Conservation (phyloP, 495 filamentous ascomycete genomes). For the Sporormia fimetaria region DNA sequence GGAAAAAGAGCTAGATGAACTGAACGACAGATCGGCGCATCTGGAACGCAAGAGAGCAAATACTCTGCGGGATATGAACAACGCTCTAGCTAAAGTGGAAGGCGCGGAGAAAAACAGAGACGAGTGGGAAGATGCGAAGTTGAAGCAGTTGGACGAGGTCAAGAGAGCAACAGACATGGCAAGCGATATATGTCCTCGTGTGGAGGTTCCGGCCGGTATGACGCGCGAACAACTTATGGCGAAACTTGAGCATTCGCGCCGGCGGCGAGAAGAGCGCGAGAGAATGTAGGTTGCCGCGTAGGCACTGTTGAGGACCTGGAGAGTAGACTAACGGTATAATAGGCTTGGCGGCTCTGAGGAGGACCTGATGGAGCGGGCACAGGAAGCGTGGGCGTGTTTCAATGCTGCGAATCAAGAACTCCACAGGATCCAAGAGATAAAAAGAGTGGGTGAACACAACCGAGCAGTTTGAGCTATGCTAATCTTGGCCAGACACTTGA, state of each 20-base stretch:
- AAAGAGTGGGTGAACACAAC: slow-evolving; percentile 43
- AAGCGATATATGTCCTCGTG: slow-evolving; percentile 43
- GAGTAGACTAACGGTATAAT: slow-evolving; percentile 9
- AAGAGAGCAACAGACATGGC: slow-evolving; percentile 49
- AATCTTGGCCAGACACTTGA: slow-evolving; percentile 43
- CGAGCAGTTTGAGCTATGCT: too few species aligned
- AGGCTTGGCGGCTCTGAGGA: slow-evolving; percentile 58
- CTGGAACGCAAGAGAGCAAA: slow-evolving; percentile 41
- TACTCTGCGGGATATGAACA: slow-evolving; percentile 55
- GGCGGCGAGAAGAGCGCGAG: slow-evolving; percentile 43
- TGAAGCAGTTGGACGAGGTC: slow-evolving; percentile 39
- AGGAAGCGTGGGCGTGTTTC: slow-evolving; percentile 35
- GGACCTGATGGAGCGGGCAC: slow-evolving; percentile 46
- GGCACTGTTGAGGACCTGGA: too few species aligned
- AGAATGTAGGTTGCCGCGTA: slow-evolving; percentile 41
- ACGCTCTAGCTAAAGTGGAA: slow-evolving; percentile 43
- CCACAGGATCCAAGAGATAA: slow-evolving; percentile 41
- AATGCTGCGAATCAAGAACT: slow-evolving; percentile 38
- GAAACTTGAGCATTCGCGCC: slow-evolving; percentile 48
- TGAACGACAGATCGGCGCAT: slow-evolving; percentile 44
- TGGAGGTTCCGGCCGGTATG: slow-evolving; percentile 57
- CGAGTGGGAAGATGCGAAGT: slow-evolving; percentile 37
- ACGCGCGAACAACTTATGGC: slow-evolving; percentile 50
- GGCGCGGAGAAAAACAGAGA: slow-evolving; percentile 39
- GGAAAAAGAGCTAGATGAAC: slow-evolving; percentile 42